Conservation (phyloP, 2,329 filamentous ascomycete species). For the Plectosphaerella cucumerina region DNA sequence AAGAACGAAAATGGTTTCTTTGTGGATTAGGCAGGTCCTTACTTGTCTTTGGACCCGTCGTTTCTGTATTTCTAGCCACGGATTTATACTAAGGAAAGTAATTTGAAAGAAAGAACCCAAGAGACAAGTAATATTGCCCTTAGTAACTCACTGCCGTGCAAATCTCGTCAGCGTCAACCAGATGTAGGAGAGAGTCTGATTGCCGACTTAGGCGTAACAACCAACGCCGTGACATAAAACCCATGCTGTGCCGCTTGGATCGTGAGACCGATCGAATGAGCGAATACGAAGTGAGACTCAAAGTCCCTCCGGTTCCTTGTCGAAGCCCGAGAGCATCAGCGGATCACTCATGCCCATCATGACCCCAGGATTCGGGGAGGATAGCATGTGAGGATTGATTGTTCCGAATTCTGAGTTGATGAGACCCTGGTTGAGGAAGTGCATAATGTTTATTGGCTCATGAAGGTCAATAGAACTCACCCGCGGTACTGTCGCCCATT, state of each 20-base stretch:
- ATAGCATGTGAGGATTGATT: constrained; percentile 52
- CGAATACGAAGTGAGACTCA: constrained; percentile 16
- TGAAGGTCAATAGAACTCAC: constrained; percentile 23
- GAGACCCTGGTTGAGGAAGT: constrained; percentile 45
- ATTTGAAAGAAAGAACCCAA: too few relatives aligned
- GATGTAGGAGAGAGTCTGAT: too few relatives aligned
- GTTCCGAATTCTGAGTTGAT: constrained; percentile 49
- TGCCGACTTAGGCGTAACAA: neutral
- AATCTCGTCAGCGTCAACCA: too few relatives aligned
- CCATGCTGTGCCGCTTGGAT: neutral
- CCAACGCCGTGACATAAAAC: neutral
- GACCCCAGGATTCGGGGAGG: constrained; percentile 46
- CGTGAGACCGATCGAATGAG: neutral
- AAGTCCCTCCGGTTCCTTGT: constrained; percentile 37
- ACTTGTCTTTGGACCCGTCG: too few relatives aligned
- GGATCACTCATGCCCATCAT: constrained; percentile 57
- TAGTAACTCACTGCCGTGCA: too few relatives aligned
- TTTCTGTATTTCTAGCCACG: too few relatives aligned
- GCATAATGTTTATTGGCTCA: constrained; percentile 26
- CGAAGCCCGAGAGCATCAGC: constrained; percentile 54
- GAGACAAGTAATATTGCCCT: too few relatives aligned
- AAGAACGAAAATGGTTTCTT: too few relatives aligned
- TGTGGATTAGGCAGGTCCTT: too few relatives aligned
- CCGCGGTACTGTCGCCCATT: constrained; percentile 15
- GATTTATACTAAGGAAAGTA: too few relatives aligned